Evolutionary conservation across 495 filamentous ascomycete genomes (phyloP).

Genomic region (Bathelium albidoporum): DNA sequence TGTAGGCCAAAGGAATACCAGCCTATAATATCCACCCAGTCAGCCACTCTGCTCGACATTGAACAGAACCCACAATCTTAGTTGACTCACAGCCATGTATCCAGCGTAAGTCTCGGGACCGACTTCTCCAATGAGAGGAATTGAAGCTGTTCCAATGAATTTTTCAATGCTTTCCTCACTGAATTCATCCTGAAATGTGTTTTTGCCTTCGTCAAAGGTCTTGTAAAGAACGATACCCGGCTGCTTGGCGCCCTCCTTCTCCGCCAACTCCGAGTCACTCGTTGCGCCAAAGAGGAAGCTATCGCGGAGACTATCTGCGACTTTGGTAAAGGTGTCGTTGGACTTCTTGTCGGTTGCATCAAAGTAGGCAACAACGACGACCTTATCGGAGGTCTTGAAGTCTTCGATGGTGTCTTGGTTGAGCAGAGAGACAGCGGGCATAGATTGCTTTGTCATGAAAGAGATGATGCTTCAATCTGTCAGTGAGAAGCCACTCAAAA

Average conservation of each 20-base stretch:
- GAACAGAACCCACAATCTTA: neutral
- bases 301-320: slow-evolving; percentile 79
- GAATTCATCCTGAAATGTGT: slow-evolving; percentile 68
- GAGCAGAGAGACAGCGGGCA: slow-evolving; percentile 80
- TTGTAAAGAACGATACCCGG: slow-evolving; percentile 95
- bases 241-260: slow-evolving; percentile 76
- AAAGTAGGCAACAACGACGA: slow-evolving; percentile 85
- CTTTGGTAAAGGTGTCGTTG: slow-evolving; percentile 64
- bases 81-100: slow-evolving; percentile 71
- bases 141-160: slow-evolving; percentile 77
- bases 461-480: slow-evolving; percentile 64
- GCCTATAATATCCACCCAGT: slow-evolving; percentile 38
- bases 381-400: slow-evolving; percentile 96
- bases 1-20: slow-evolving; percentile 89
- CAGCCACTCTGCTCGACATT: neutral
- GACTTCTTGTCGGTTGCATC: slow-evolving; percentile 73
- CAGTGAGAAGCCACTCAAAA: neutral
- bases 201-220: slow-evolving; percentile 94
- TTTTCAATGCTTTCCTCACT: slow-evolving; percentile 62
- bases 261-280: slow-evolving; percentile 70
- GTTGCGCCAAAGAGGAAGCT: slow-evolving; percentile 84
- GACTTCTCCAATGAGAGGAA: slow-evolving; percentile 89
- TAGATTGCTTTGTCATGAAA: slow-evolving; percentile 97
- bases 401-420: slow-evolving; percentile 74
- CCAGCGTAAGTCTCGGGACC: slow-evolving; percentile 94